Conservation (phyloP, 2,329 filamentous ascomycete genomes). For the Onygenales sp. region DNA sequence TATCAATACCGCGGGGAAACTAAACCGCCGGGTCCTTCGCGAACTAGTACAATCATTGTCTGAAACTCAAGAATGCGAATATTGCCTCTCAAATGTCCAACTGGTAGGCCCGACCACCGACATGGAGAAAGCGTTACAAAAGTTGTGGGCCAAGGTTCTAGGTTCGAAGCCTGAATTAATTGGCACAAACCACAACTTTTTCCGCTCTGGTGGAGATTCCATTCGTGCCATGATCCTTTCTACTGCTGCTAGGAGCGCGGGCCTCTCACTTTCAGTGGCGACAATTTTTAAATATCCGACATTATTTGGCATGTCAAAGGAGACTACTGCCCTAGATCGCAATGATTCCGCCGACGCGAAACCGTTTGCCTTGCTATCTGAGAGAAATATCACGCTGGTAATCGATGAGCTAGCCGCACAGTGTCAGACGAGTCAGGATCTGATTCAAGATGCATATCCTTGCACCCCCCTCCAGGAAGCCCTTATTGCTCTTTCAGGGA, state of each 20-base stretch:
- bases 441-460: slow-evolving; percentile 31
- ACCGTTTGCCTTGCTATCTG: slow-evolving; percentile 7
- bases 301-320: slow-evolving; percentile 38
- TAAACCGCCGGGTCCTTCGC: slow-evolving; percentile 17
- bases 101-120: not conserved
- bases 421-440: slow-evolving; percentile 12
- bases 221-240: slow-evolving; percentile 4
- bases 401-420: slow-evolving; percentile 11
- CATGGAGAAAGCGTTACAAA: not conserved
- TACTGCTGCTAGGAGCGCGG: not conserved
- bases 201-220: slow-evolving; percentile 18
- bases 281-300: slow-evolving; percentile 11
- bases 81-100: not conserved
- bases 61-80: not conserved
- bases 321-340: slow-evolving; percentile 27
- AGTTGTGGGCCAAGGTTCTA: slow-evolving; percentile 8
- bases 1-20: slow-evolving; percentile 22
- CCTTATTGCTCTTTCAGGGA: slow-evolving; percentile 29
- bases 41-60: slow-evolving; percentile 3
- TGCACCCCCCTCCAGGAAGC: slow-evolving; percentile 36
- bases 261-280: not conserved
- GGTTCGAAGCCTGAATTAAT: slow-evolving; percentile 8
- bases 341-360: not conserved
- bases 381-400: not conserved
- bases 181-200: slow-evolving; percentile 17